These are phyloP conservation scores for Beauveria sp. DNA, from an alignment of 2,329 filamentous ascomycete species.

Conservation along the genomic window DNA sequence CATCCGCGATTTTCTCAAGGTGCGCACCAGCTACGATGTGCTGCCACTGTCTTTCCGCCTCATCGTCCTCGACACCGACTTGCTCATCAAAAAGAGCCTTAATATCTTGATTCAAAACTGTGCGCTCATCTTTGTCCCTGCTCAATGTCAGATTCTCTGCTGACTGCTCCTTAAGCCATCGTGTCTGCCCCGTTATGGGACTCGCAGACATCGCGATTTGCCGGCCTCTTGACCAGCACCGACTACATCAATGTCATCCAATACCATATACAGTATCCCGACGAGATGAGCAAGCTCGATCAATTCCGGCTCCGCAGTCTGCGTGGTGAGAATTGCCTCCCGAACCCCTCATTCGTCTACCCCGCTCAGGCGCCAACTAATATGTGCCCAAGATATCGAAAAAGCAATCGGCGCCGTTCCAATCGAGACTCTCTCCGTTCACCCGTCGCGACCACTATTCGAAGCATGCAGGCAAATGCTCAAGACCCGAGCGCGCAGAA, in stretches of 20 bases:
- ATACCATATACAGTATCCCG: slow-evolving; percentile 96
- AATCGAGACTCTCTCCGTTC: slow-evolving; percentile 92
- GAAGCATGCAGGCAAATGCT: slow-evolving; percentile 95
- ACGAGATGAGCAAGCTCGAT: slow-evolving; percentile 81
- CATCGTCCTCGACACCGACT: slow-evolving; percentile 88
- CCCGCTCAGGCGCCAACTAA: slow-evolving; percentile 4
- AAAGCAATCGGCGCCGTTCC: slow-evolving; percentile 84
- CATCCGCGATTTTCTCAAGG: slow-evolving; percentile 91
- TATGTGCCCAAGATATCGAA: slow-evolving; percentile 66
- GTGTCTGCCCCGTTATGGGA: slow-evolving; percentile 97
- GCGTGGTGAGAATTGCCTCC: slow-evolving; percentile 53
- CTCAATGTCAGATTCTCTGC: slow-evolving; percentile 2
- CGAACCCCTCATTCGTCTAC: not conserved
- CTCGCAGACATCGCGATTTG: slow-evolving; percentile 85
- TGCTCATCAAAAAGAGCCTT: slow-evolving; percentile 94
- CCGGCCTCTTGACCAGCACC: slow-evolving; percentile 86
- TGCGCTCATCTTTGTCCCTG: slow-evolving; percentile 30
- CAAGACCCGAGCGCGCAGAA: slow-evolving; percentile 83
- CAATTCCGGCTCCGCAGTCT: slow-evolving; percentile 90
- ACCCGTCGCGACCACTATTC: slow-evolving; percentile 83
- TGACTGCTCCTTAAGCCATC: slow-evolving; percentile 56
- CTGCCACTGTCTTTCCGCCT: slow-evolving; percentile 92
- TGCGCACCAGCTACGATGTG: slow-evolving; percentile 96
- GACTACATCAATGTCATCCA: slow-evolving; percentile 99
- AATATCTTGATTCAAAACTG: slow-evolving; percentile 95